These are phyloP conservation scores for Melianthus villosus DNA, from an alignment of 441 rosid genomes.

Conservation along the genomic window DNA sequence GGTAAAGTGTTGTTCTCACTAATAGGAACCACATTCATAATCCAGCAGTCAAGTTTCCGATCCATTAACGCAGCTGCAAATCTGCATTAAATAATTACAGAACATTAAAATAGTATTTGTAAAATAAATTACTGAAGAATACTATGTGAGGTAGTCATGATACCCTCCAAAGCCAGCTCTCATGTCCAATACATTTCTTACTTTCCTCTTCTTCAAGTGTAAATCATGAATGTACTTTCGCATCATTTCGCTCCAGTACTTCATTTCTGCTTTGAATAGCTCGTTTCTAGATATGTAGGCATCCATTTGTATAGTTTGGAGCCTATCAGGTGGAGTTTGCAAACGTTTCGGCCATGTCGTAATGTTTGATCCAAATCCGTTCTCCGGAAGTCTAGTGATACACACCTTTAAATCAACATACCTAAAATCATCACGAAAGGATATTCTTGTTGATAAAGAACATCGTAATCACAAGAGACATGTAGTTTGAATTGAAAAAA, in stretches of 20 bases:
- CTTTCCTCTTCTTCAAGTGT: conserved; percentile 59
- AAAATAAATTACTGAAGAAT: background rate
- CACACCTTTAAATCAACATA: conserved; percentile 78
- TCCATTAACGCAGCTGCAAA: conserved; percentile 79
- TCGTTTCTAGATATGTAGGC: conserved; percentile 80
- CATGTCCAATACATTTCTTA: conserved; percentile 95
- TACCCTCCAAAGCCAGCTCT: conserved; percentile 97
- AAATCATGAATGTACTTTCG: conserved; percentile 52
- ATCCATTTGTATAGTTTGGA: conserved; percentile 69
- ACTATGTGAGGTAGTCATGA: conserved; percentile 6
- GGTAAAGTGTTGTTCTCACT: conserved; percentile 50
- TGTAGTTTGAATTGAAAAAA: too few relatives aligned
- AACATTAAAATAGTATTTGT: conserved; percentile 4
- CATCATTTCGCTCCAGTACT: conserved; percentile 72
- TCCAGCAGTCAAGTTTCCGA: conserved; percentile 69
- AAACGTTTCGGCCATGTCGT: conserved; percentile 72
- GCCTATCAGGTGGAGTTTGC: conserved; percentile 77
- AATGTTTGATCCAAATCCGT: conserved; percentile 69
- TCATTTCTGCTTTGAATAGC: conserved; percentile 74
- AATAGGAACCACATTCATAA: conserved; percentile 50
- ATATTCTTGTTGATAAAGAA: too few relatives aligned
- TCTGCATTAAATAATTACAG: conserved; percentile 24
- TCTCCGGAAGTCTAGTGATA: conserved; percentile 62
- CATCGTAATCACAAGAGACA: too few relatives aligned
- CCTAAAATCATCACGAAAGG: conserved; percentile 25